These are phyloP conservation scores for Sarcodon sp. DNA, from an alignment of 768 basidiomycete genomes.

Conservation along the genomic window DNA sequence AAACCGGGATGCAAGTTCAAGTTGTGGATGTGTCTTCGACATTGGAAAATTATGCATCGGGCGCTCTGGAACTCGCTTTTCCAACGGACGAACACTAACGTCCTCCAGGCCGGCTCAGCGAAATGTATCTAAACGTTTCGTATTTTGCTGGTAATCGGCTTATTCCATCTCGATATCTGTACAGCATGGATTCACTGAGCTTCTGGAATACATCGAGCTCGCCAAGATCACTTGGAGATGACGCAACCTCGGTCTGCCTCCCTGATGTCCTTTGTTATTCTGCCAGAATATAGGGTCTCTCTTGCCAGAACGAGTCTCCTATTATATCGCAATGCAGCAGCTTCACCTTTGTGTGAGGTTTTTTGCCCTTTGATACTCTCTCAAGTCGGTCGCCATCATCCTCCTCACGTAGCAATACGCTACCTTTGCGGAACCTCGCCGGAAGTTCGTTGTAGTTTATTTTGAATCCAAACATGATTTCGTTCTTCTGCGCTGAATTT, in stretches of 20 bases:
- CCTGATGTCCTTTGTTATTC: slow-evolving; percentile 12
- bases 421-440: slow-evolving; percentile 72
- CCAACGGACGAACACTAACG: too few relatives aligned
- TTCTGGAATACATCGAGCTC: neutral
- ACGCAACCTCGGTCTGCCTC: neutral
- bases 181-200: neutral
- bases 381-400: slow-evolving; percentile 16
- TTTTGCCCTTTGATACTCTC: slow-evolving; percentile 18
- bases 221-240: neutral
- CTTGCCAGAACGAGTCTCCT: slow-evolving; percentile 66
- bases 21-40: too few relatives aligned
- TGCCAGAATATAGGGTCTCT: slow-evolving; percentile 38
- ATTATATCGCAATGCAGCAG: slow-evolving; percentile 81
- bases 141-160: too few relatives aligned
- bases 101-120: too few relatives aligned
- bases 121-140: too few relatives aligned
- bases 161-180: too few relatives aligned
- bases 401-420: slow-evolving; percentile 61
- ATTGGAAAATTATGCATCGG: too few relatives aligned
- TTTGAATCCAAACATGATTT: slow-evolving; percentile 76
- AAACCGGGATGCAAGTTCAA: too few relatives aligned
- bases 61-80: too few relatives aligned
- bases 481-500: slow-evolving; percentile 80
- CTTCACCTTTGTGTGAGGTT: slow-evolving; percentile 30
- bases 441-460: slow-evolving; percentile 82